phyloP scores from a whole-genome alignment of 1,284 basidiomycete species.

The Papiliotrema laurentii region DNA sequence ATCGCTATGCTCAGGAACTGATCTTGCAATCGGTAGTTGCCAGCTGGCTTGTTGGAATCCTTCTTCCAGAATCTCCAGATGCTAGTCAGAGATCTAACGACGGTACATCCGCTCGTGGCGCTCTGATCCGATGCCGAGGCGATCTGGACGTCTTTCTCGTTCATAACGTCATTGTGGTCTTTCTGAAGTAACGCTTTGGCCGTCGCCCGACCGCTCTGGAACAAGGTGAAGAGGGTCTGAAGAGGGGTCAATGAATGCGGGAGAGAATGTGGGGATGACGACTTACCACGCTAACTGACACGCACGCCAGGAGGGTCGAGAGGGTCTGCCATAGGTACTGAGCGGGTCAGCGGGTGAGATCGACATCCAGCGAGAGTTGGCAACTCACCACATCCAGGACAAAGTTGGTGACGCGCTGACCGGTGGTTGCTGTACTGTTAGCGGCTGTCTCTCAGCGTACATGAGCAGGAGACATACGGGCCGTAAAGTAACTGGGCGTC shows the following conservation, averaged over 20 bases:
- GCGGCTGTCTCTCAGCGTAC: background rate
- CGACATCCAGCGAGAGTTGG: background rate
- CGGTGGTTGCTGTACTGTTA: background rate
- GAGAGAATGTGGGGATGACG: background rate
- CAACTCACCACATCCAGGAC: constrained; percentile 24
- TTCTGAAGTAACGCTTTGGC: constrained; percentile 3
- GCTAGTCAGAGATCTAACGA: no score
- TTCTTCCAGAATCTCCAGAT: no score
- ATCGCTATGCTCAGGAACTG: constrained; percentile 5
- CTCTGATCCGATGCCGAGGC: no score
- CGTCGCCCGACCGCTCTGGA: background rate
- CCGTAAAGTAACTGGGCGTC: constrained; percentile 11
- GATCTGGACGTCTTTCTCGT: no score
- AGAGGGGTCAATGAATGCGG: background rate
- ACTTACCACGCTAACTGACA: constrained; percentile 12
- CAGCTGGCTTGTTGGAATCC: no score
- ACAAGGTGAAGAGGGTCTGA: background rate
- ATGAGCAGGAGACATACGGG: background rate
- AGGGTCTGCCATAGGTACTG: constrained; percentile 37
- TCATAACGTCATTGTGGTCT: no score
- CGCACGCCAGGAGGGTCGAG: constrained; percentile 24
- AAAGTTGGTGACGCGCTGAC: constrained; percentile 15
- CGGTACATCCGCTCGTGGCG: no score
- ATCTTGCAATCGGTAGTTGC: constrained; percentile 5
- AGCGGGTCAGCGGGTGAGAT: background rate